Conservation (phyloP, 495 filamentous ascomycete genomes). For the Lasiosphaeris hirsuta region DNA sequence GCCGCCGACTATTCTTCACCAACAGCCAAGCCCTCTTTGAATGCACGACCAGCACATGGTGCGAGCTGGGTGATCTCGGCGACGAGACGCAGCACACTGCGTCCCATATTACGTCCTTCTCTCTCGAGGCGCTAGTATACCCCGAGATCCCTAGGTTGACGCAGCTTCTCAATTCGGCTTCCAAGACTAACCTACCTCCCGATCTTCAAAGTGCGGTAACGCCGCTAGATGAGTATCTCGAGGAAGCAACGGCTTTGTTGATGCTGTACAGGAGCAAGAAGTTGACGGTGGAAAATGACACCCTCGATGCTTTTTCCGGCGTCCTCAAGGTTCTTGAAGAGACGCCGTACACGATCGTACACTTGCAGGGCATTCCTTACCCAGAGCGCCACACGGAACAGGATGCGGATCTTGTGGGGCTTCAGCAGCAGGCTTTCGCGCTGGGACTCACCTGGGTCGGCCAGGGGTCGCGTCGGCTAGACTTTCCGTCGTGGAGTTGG, state of each 20-base stretch:
- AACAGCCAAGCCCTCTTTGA: conserved; percentile 36
- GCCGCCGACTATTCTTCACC: conserved; percentile 34
- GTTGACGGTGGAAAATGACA: not conserved
- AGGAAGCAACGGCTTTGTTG: not conserved
- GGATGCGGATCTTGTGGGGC: not conserved
- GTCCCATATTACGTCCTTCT: not conserved
- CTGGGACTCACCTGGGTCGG: not conserved
- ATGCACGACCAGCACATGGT: conserved; percentile 24
- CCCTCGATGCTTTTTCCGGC: not conserved
- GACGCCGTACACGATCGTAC: not conserved
- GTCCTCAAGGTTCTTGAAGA: conserved; percentile 1
- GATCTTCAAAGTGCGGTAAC: not conserved
- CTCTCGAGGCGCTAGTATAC: not conserved
- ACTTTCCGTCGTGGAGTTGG: conserved; percentile 5
- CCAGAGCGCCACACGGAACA: not conserved
- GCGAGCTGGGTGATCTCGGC: not conserved
- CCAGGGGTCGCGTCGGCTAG: not conserved
- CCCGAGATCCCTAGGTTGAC: not conserved
- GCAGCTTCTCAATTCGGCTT: not conserved
- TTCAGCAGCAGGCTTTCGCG: not conserved
- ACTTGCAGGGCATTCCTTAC: not conserved
- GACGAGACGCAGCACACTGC: not conserved
- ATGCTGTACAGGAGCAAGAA: not conserved
- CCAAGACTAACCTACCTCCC: not conserved
- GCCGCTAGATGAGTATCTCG: conserved; percentile 1